Evolutionary conservation across 805 yeast genomes (phyloP), one percentile per base, ranked within the genome.

Genomic region (Wickerhamomyces bovis): DNA sequence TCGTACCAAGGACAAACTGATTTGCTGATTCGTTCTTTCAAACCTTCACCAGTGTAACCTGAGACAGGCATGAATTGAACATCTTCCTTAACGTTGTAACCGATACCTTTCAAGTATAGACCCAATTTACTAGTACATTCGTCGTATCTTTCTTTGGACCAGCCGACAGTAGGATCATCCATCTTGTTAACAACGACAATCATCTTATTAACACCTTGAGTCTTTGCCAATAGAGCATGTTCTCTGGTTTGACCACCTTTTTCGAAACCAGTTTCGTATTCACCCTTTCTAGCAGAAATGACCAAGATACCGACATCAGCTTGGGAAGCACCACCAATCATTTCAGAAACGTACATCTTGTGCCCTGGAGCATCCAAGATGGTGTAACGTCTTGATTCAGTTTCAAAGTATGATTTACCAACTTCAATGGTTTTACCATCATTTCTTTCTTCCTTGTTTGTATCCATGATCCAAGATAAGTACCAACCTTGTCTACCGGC

Each of bases 401-500:
- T 94, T 75, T 94, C 99, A 61, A 94, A 94, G 62, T 85, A 89
- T 20, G 98, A 95, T 64, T 90, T 89, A 64, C 99, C 99, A 50
- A 94, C 98, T 72, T 94, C 99, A 60, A 94, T 95, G 55, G 99
- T 94, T 75, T 94, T 94, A 76, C 99, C 99, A 71, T 94, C 97
- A 61, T 78, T 88, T 77, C 99, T 86, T 75, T 94, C 99, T 73
- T 94, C 99, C 71, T 89, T 90, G 74, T 95, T 94, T 59, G 97
- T 92, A 69, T 94, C 99, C 97, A 94, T 90, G 59, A 94, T 95
- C 99, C 99, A 94, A 9, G 98, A 90, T 58, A 94, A 75, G 68
- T 94, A 94, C 99, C 99, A 94, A 69, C 97, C 97, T 74, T 94
- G 99, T 75, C 98, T 86, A 68, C 99, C 98, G 41, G 98, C 98